Percentiles rank a stretch among this genome's conserved stretches.
Evolutionary conservation across 257 asterid species (phyloP).

Genomic region (Eucommia ulmoides): DNA sequence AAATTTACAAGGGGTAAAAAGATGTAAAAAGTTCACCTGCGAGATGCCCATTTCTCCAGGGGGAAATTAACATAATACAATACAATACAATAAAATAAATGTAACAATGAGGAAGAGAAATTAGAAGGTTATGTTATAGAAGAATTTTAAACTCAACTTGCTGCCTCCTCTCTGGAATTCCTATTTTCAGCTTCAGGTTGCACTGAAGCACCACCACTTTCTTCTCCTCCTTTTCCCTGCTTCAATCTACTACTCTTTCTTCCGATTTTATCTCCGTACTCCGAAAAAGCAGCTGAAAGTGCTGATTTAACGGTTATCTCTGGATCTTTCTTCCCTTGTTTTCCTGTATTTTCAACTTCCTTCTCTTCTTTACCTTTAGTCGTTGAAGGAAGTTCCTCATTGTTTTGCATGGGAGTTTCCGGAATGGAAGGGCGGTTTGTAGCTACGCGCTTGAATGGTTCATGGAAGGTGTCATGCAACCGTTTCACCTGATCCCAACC

Average conservation of each 20-base stretch:
- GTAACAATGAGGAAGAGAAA: no score
- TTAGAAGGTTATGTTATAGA: no score
- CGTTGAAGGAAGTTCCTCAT: constrained; percentile 23
- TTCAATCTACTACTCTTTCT: constrained; percentile 29
- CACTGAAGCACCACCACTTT: constrained; percentile 3
- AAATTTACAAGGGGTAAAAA: no score
- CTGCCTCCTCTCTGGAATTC: neutral
- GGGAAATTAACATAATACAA: no score
- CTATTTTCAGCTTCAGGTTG: constrained; percentile 3
- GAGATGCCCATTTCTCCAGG: no score
- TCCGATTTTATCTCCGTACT: constrained; percentile 39
- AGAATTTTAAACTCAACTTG: no score
- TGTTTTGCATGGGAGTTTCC: constrained; percentile 22
- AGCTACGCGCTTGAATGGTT: constrained; percentile 81
- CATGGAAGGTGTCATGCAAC: constrained; percentile 74
- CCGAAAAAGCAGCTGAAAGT: constrained; percentile 62
- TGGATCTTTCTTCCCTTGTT: constrained; percentile 44
- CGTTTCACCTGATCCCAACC: constrained; percentile 58
- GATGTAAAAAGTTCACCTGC: no score
- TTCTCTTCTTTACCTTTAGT: constrained; percentile 23
- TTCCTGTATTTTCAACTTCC: constrained; percentile 27
- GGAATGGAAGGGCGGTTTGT: constrained; percentile 24
- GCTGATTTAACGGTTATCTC: constrained; percentile 59
- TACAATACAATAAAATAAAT: no score
- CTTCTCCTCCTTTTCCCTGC: constrained; percentile 21